Base-by-base conservation (phyloP, 1,139 yeast species). In the Meyerozyma athensensis region DNA sequence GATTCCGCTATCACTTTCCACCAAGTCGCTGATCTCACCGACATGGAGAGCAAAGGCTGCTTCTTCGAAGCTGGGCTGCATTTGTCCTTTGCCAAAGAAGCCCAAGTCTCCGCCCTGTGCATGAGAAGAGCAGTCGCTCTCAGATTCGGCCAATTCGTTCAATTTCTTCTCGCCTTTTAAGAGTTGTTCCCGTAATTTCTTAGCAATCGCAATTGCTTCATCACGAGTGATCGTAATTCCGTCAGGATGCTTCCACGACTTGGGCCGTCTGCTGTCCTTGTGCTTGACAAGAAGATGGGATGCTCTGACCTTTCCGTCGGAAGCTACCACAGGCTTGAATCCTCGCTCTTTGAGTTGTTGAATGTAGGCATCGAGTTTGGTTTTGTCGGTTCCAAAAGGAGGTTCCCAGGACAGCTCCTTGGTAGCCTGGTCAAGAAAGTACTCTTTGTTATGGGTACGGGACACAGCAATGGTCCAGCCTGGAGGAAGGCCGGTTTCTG, bases 11-110 rank as follows among this genome's bases (percentile, higher is more conserved):
- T 85, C 95, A 10, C 92, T 79, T 61, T 89, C 97, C 10, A 92
- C 82, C 17, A 89, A 77, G 37, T 79, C 85, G 53, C 95, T 83
- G 38, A 86, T 61, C 56, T 89, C 95, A 13, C 96, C 96, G 8
- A 89, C 81, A 49, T 86, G 78, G 48, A 92, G 68, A 7, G 65
- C 80, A 57, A 84, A 90, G 0, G 96, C 83, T 2, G 95, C 95
- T 43, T 81, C 81, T 58, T 92, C 98, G 54, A 92, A 92, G 41
- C 82, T 68, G 34, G 96, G 96, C 58, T 92, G 97, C 98, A 92
- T 92, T 53, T 83, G 90, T 26, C 96, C 96, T 42, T 74, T 78
- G 18, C 86, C 87, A 56, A 92, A 92, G 56, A 66, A 79, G 0
- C 98, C 98, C 52, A 92, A 70, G 58, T 92, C 98, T 33, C 98